These are phyloP conservation scores for Phylloboletellus chloephorus DNA, from an alignment of 1,284 basidiomycete genomes.

Conservation along the genomic window DNA sequence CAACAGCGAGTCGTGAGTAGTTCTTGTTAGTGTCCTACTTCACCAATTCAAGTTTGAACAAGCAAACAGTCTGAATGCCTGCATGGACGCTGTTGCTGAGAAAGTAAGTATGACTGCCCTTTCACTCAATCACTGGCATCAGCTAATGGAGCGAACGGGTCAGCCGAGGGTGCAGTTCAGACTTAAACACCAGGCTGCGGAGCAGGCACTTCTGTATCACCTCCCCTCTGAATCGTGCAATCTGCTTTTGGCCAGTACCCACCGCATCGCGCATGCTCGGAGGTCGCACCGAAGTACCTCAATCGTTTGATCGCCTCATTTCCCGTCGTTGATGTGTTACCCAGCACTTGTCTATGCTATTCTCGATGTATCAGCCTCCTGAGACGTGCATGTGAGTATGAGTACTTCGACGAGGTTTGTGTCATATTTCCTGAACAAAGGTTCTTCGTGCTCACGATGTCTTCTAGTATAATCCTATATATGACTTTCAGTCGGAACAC, in stretches of 20 bases:
- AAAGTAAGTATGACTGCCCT: conserved; percentile 54
- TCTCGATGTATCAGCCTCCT: conserved; percentile 90
- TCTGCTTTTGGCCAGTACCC: conserved; percentile 78
- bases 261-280: conserved; percentile 80
- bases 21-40: conserved; percentile 85
- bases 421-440: neutral
- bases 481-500: conserved; percentile 78
- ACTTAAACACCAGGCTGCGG: conserved; percentile 71
- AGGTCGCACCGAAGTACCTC: conserved; percentile 78
- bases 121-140: conserved; percentile 1
- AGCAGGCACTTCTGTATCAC: conserved; percentile 72
- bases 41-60: conserved; percentile 82
- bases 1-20: conserved; percentile 49
- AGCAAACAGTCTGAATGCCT: conserved; percentile 56
- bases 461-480: conserved; percentile 79
- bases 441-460: conserved; percentile 6
- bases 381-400: conserved; percentile 84
- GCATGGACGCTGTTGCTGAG: conserved; percentile 84
- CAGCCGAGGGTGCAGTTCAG: conserved; percentile 65
- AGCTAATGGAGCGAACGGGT: conserved; percentile 42
- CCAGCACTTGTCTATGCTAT: conserved; percentile 83
- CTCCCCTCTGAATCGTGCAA: conserved; percentile 73
- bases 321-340: conserved; percentile 92
- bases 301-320: conserved; percentile 88
- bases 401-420: conserved; percentile 84